Conservation (phyloP, 2,329 filamentous ascomycete genomes). For the Chrysoporthe cubensis region DNA sequence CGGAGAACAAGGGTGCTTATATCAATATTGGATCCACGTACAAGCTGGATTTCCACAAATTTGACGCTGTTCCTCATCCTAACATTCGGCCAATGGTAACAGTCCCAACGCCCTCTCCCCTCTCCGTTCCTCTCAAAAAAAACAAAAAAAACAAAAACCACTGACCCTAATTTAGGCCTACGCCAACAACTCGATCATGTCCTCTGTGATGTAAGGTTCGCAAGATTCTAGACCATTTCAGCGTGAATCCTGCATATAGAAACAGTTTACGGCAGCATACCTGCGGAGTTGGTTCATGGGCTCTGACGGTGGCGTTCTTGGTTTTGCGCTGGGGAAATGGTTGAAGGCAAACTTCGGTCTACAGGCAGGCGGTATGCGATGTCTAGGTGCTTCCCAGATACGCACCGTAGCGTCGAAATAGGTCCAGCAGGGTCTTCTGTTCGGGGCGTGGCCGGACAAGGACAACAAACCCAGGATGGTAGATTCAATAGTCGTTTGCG, state of each 20-base stretch:
- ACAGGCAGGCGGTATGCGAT: conserved; percentile 10
- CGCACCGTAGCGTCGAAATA: conserved; percentile 14
- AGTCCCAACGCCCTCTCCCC: conserved; percentile 15
- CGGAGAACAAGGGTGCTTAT: conserved; percentile 96
- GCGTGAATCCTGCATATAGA: conserved; percentile 24
- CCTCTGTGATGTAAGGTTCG: conserved; percentile 67
- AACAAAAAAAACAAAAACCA: background rate
- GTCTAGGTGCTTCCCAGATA: conserved; percentile 15
- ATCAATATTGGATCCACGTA: conserved; percentile 95
- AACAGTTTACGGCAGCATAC: conserved; percentile 26
- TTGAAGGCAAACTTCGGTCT: conserved; percentile 1
- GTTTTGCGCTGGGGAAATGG: conserved; percentile 18
- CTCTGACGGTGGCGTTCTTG: conserved; percentile 25
- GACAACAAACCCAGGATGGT: conserved; percentile 12
- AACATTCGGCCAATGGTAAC: conserved; percentile 89
- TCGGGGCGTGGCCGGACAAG: conserved; percentile 8
- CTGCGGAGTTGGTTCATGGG: conserved; percentile 26
- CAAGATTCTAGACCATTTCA: conserved; percentile 17
- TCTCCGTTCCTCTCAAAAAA: no score
- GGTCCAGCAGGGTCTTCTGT: conserved; percentile 4
- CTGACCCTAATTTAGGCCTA: conserved; percentile 65
- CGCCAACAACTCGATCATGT: conserved; percentile 80
- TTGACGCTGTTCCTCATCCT: conserved; percentile 95
- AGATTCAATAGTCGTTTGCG: conserved; percentile 11
- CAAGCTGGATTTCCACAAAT: conserved; percentile 90